These are phyloP conservation scores for Fusarium secorum DNA, from an alignment of 2,329 filamentous ascomycete genomes.

Conservation along the genomic window DNA sequence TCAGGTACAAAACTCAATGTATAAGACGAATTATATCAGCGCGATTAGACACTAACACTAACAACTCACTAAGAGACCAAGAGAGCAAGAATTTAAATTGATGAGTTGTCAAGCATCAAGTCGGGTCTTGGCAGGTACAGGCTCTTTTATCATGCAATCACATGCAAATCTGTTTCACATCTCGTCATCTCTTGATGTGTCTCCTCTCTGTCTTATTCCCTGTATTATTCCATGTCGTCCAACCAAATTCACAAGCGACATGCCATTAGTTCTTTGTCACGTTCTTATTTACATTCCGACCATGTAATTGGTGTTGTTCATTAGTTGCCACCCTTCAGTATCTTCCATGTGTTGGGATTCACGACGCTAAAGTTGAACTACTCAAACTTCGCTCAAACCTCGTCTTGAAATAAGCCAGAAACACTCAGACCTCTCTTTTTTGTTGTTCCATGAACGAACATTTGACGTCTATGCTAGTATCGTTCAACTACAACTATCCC, in stretches of 20 bases:
- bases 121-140: conserved; percentile 17
- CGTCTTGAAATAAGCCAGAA: background rate
- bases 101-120: background rate
- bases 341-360: background rate
- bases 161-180: conserved; percentile 39
- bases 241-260: conserved; percentile 22
- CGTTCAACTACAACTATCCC: background rate
- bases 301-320: conserved; percentile 29
- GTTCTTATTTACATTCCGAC: conserved; percentile 31
- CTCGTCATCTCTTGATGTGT: conserved; percentile 18
- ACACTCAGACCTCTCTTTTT: background rate
- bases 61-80: background rate
- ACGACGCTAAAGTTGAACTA: background rate
- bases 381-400: conserved; percentile 9
- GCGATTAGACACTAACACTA: background rate
- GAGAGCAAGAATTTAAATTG: background rate
- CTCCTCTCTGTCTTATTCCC: conserved; percentile 9
- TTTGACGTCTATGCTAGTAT: background rate
- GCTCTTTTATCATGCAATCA: conserved; percentile 24
- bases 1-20: background rate
- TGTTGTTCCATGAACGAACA: background rate
- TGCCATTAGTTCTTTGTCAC: conserved; percentile 33
- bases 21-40: background rate
- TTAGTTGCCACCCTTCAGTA: background rate
- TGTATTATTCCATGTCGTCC: conserved; percentile 8